Percentiles rank a stretch among this genome's conserved stretches.
These are phyloP conservation scores for Orbilia quercus DNA, from an alignment of 2,329 filamentous ascomycete genomes.

Conservation along the genomic window DNA sequence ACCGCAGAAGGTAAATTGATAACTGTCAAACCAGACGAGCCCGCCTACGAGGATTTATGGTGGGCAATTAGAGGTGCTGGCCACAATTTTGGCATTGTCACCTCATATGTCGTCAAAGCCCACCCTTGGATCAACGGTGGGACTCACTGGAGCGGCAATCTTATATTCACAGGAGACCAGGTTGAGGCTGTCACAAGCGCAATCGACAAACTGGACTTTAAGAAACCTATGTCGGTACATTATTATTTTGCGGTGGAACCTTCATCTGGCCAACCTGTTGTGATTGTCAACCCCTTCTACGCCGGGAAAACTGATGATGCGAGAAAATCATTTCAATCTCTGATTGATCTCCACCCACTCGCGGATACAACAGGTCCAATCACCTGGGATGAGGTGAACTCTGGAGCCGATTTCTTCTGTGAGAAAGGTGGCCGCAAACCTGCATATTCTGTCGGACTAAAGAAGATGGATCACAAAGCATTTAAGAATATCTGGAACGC, in stretches of 20 bases:
- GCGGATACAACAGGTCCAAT: constrained; percentile 57
- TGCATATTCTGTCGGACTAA: constrained; percentile 59
- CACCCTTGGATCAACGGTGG: constrained; percentile 59
- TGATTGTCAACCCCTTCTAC: constrained; percentile 58
- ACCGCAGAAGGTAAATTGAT: constrained; percentile 63
- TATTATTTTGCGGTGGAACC: constrained; percentile 59
- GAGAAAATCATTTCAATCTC: constrained; percentile 57
- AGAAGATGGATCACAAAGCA: constrained; percentile 44
- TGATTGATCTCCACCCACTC: constrained; percentile 59
- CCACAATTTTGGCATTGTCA: constrained; percentile 65
- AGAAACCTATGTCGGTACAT: constrained; percentile 59
- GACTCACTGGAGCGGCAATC: constrained; percentile 59
- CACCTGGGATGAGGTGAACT: constrained; percentile 59
- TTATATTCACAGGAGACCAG: constrained; percentile 60
- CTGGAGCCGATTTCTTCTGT: constrained; percentile 58
- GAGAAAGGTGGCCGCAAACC: constrained; percentile 60
- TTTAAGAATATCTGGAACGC: constrained; percentile 48
- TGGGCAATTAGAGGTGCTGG: constrained; percentile 65
- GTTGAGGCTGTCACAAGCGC: constrained; percentile 59
- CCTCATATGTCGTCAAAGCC: constrained; percentile 63
- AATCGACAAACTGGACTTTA: constrained; percentile 57
- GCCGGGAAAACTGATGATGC: constrained; percentile 55
- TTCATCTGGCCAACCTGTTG: constrained; percentile 54
- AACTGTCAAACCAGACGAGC: constrained; percentile 58
- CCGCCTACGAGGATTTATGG: constrained; percentile 62